Evolutionary conservation across 768 basidiomycete genomes (phyloP), one percentile per base, ranked within the genome.

Genomic region (Mycena sanguinolenta): DNA sequence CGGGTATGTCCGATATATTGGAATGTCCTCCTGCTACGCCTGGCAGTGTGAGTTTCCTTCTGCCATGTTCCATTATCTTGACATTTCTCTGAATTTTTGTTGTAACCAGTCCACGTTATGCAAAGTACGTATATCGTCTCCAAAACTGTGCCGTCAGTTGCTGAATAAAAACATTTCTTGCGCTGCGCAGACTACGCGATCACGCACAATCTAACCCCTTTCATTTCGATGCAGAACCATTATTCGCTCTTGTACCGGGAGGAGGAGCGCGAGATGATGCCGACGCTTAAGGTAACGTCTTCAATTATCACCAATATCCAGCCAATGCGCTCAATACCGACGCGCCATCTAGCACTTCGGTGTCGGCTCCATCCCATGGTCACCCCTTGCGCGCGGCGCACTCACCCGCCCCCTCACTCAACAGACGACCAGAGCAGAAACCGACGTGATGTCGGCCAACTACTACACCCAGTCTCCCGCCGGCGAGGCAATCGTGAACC

Each of bases 161-260:
- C 44, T 46, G 7, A 46, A 46, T 12, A 21, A 44, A 44, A n/a
- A 9, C 16, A 21, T 52, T 62, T 27, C 3, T 27, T 2, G 23
- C 27, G 12, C n/a, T n/a, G n/a, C n/a, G 3, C 54, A 80, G 81
- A 81, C 71, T 83, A 83, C 30, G 83, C 84, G 6, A 84, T 83
- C 68, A 75, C 70, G 19, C 81, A 84, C 70, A 79, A 80, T 27
- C 80, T 83, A 30, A 87, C 85, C 7, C 86, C 84, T 14, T 90
- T 90, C 79, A 85, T 89, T 75, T 86, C 86, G 17, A 90, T 90
- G 59, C 67, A 68, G 36, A 68, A 68, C 32, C 67, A 68, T 13
- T 30, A 68, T 60, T 8, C 8, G 7, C 44, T 62, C 44, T n/a
- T 46, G 7, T 46, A 46, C 44, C 21, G 44, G 44, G 44, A 46